phyloP scores from a whole-genome alignment of 2,329 filamentous ascomycete species.

The Fusarium nurragi region DNA sequence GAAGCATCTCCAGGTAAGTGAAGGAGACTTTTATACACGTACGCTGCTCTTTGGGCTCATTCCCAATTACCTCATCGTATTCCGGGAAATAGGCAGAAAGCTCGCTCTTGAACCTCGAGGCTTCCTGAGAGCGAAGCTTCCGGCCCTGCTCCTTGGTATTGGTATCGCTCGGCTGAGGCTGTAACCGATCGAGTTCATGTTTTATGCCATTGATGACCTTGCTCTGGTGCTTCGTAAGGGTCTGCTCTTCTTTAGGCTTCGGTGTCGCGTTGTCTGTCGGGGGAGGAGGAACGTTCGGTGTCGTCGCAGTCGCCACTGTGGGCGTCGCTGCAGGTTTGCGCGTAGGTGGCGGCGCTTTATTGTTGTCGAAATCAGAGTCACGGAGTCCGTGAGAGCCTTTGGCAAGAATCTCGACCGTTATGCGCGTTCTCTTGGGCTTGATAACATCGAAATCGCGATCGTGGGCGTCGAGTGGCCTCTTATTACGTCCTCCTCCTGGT shows the following conservation, averaged over 20 bases:
- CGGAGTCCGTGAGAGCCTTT: slow-evolving; percentile 44
- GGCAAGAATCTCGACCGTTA: slow-evolving; percentile 63
- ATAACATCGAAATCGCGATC: slow-evolving; percentile 57
- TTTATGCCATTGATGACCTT: slow-evolving; percentile 70
- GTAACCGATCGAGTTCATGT: slow-evolving; percentile 67
- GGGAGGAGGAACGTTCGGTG: slow-evolving; percentile 29
- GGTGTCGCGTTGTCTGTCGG: slow-evolving; percentile 22
- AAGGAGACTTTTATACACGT: slow-evolving; percentile 51
- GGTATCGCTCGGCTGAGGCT: slow-evolving; percentile 58
- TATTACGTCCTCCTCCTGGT: slow-evolving; percentile 51
- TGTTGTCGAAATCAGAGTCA: slow-evolving; percentile 38
- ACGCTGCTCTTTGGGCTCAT: slow-evolving; percentile 82
- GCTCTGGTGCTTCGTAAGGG: slow-evolving; percentile 61
- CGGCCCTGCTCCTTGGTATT: slow-evolving; percentile 69
- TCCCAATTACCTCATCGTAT: slow-evolving; percentile 93
- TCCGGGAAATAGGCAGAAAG: slow-evolving; percentile 90
- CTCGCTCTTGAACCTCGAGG: slow-evolving; percentile 88
- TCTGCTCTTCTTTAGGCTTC: slow-evolving; percentile 42
- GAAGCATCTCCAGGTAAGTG: slow-evolving; percentile 11
- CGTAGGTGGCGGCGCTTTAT: slow-evolving; percentile 43
- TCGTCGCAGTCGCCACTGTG: slow-evolving; percentile 30
- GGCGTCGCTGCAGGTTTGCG: slow-evolving; percentile 40
- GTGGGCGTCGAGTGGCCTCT: slow-evolving; percentile 58
- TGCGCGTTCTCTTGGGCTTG: slow-evolving; percentile 60
- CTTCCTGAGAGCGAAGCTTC: slow-evolving; percentile 87